phyloP scores from a whole-genome alignment of 352 stramenopile genomes.

The Phytophthora nicotianae region DNA sequence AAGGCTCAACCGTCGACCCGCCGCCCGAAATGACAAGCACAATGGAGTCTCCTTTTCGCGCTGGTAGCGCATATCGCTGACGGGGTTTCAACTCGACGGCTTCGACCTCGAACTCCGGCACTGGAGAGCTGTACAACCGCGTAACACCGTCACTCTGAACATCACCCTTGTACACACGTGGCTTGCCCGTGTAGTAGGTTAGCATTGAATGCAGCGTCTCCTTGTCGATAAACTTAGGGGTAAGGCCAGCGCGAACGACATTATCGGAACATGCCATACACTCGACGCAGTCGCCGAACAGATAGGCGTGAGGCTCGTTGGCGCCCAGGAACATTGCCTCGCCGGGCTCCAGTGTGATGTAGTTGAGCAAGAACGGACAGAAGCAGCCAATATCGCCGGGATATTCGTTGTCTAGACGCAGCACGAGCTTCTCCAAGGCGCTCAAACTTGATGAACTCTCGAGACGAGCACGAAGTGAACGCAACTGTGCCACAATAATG shows the following conservation, averaged over 20 bases:
- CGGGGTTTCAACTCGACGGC: slow-evolving; percentile 45
- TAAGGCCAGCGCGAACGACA: slow-evolving; percentile 98
- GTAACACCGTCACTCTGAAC: slow-evolving; percentile 45
- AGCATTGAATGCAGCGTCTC: slow-evolving; percentile 97
- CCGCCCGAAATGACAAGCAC: slow-evolving; percentile 55
- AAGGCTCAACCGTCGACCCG: slow-evolving; percentile 32
- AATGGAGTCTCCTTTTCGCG: slow-evolving; percentile 54
- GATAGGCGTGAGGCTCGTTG: slow-evolving; percentile 99
- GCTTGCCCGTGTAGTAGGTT: slow-evolving; percentile 88
- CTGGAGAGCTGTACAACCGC: slow-evolving; percentile 89
- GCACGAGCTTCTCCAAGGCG: slow-evolving; percentile 79
- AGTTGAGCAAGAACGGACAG: slow-evolving; percentile 98
- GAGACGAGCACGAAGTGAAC: slow-evolving; percentile 80
- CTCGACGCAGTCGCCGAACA: slow-evolving; percentile 96
- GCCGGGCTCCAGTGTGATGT: slow-evolving; percentile 94
- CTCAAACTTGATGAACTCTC: slow-evolving; percentile 35
- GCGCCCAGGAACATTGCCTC: slow-evolving; percentile 98
- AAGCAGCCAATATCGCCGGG: slow-evolving; percentile 97
- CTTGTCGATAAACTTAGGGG: slow-evolving; percentile 99
- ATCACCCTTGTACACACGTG: slow-evolving; percentile 36
- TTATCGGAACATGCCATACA: slow-evolving; percentile 99
- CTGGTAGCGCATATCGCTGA: slow-evolving; percentile 42
- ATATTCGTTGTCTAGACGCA: slow-evolving; percentile 95
- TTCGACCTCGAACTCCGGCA: slow-evolving; percentile 93
- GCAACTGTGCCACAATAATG: slow-evolving; percentile 74